Evolutionary conservation across 2,329 filamentous ascomycete genomes (phyloP).

Genomic region (Microsporum canis): DNA sequence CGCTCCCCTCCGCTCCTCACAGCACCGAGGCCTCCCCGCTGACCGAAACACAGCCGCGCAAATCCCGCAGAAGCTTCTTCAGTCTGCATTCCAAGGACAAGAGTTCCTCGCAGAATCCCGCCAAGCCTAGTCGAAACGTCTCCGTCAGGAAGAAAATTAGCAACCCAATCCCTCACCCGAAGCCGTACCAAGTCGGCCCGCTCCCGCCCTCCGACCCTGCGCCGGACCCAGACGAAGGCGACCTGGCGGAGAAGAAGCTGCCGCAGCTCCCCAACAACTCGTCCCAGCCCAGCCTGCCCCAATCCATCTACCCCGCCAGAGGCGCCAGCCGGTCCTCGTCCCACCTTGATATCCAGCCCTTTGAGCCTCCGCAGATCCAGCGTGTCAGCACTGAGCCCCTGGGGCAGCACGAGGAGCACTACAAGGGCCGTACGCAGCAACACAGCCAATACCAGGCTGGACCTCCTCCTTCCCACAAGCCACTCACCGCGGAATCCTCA

Average conservation of each 20-base stretch:
- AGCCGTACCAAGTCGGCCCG: conserved; percentile 2
- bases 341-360: conserved; percentile 12
- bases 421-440: conserved; percentile 16
- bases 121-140: conserved; percentile 18
- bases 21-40: conserved; percentile 9
- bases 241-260: neutral
- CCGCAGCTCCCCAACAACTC: conserved; percentile 11
- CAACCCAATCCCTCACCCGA: conserved; percentile 8
- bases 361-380: conserved; percentile 15
- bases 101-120: conserved; percentile 7
- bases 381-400: conserved; percentile 15
- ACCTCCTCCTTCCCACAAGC: conserved; percentile 4
- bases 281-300: conserved; percentile 7
- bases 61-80: conserved; percentile 17
- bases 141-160: conserved; percentile 20
- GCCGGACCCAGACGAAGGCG: conserved; percentile 8
- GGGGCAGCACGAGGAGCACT: conserved; percentile 13
- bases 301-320: conserved; percentile 13
- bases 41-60: conserved; percentile 13
- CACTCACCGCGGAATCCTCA: conserved; percentile 11
- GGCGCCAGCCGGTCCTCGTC: conserved; percentile 15
- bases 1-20: conserved; percentile 10
- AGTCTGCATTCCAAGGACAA: conserved; percentile 15
- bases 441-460: conserved; percentile 14
- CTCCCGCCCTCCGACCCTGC: conserved; percentile 10